Evolutionary conservation across 805 yeast genomes (phyloP), one percentile per base, ranked within the genome.

Genomic region (Maudiozyma saulgeensis): DNA sequence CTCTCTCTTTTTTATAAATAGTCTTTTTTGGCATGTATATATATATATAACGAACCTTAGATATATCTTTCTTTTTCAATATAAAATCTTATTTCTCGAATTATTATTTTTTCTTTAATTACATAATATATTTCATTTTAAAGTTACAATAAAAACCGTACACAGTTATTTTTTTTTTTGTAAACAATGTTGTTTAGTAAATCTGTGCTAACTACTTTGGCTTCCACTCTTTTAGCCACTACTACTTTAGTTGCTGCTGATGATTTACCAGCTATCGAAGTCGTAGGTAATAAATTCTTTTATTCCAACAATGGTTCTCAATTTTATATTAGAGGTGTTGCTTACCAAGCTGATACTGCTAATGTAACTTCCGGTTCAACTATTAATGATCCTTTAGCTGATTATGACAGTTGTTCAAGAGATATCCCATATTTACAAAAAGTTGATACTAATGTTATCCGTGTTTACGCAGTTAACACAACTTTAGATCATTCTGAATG

Each of bases 291-390:
- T 77, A 84, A 84, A 67, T 84, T 85, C 62, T 85, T 77, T 74
- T 85, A 70, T 69, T 72, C 85, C 51, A 82, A 81, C 69, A 84
- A 84, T 61, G 91, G 90, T 46, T 78, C 88, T 49, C 90, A 84
- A 65, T 85, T 85, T 63, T 82, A 76, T 68, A 78, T 85, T 60
- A 80, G 73, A 62, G 95, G 93, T 72, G 72, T 85, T 54, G 93
- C 93, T 46, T 85, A 85, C 69, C 95, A 84, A 71, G 80, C 79
- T 56, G 82, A 83, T 64, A 75, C 81, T 37, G 73, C 76, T 43
- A 76, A 76, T 56, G 53, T 72, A 41, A 73, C 80, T 15, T 62
- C 64, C 32, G 72, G 71, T 52, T 55, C 67, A 7, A 53, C 76
- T 31, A 82, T 81, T 59, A 74, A 72, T 50, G 93, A 85, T 72